A percentile compares a stretch with the other conserved stretches of the same genome.
phyloP scores from a whole-genome alignment of 768 basidiomycete species.

The Kwoniella pini region DNA sequence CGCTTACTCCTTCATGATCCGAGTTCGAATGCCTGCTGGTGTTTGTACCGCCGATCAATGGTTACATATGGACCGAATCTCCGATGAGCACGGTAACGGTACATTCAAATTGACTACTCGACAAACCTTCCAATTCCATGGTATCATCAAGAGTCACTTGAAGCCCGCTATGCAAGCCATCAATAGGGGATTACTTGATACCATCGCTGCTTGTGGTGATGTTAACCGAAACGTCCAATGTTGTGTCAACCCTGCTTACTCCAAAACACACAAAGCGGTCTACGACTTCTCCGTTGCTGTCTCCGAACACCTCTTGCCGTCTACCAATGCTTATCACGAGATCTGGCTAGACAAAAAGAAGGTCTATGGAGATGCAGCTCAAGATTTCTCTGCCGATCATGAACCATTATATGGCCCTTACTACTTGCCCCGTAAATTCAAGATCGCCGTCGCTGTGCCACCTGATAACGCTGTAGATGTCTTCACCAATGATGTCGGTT shows the following conservation, averaged over 20 bases:
- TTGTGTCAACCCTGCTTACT: conserved; percentile 84
- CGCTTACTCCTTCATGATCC: conserved; percentile 98
- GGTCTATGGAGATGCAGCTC: conserved; percentile 87
- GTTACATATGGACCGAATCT: conserved; percentile 92
- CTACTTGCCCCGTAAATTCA: conserved; percentile 96
- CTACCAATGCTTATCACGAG: conserved; percentile 93
- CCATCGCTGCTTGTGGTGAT: conserved; percentile 96
- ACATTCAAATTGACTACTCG: conserved; percentile 98
- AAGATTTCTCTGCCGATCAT: conserved; percentile 63
- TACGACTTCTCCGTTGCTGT: conserved; percentile 79
- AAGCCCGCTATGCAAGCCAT: conserved; percentile 97
- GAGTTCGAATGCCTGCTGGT: conserved; percentile 92
- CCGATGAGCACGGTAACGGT: conserved; percentile 89
- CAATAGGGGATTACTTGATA: conserved; percentile 85
- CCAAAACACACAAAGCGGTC: conserved; percentile 79
- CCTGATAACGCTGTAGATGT: conserved; percentile 96
- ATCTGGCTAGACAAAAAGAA: conserved; percentile 99
- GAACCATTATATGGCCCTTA: conserved; percentile 98
- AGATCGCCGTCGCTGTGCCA: conserved; percentile 93
- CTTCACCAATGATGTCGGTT: conserved; percentile 86
- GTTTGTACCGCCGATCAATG: conserved; percentile 90
- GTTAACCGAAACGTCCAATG: conserved; percentile 91
- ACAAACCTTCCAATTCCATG: conserved; percentile 99
- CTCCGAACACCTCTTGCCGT: conserved; percentile 82
- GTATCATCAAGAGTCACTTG: conserved; percentile 93